Evolutionary conservation across 129 eudicot species (phyloP), one percentile per base, ranked within the genome.

Genomic region (Centaurea solstitialis): DNA sequence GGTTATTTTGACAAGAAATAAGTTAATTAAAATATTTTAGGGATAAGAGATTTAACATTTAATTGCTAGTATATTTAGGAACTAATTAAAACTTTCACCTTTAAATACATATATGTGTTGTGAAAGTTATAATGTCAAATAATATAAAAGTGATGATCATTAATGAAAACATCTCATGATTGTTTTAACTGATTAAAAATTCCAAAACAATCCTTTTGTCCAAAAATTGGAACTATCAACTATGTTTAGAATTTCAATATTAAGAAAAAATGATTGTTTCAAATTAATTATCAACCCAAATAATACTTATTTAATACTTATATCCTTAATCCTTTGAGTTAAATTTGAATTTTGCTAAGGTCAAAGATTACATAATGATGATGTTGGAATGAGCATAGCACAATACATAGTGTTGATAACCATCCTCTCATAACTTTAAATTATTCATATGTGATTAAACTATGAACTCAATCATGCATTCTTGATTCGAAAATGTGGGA

Each of bases 301-400:
- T 5, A 57, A 17, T 5, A 57, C n/a, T 17, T 57, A n/a, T 57
- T 57, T n/a, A n/a, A 5, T 26, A 26, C 30, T 26, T 53, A 45
- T 2, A 10, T 11, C 18, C 18, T 47, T 47, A 47, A 47, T 47
- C 17, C 0, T 47, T 47, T 12, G 15, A 50, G 4, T 50, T 50
- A 50, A 50, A 50, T 15, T 17, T 50, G 2, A 50, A 6, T 13
- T n/a, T 57, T 57, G 65, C 6, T 57, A 17, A n/a, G 65, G 8
- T 57, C 9, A 57, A 57, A n/a, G 6, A 57, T 83, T 59, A 65
- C 86, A 72, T 62, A 30, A 71, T 7, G 22, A 21, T 76, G 82
- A 76, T 71, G 82, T 70, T 13, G 30, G 81, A 28, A 61, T 82
- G 86, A 82, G 30, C 81, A 76, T 70, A 57, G 39, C 81, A 76